Evolutionary conservation across 2,329 filamentous ascomycete species (phyloP).

Genomic region (Botrytis galanthina): DNA sequence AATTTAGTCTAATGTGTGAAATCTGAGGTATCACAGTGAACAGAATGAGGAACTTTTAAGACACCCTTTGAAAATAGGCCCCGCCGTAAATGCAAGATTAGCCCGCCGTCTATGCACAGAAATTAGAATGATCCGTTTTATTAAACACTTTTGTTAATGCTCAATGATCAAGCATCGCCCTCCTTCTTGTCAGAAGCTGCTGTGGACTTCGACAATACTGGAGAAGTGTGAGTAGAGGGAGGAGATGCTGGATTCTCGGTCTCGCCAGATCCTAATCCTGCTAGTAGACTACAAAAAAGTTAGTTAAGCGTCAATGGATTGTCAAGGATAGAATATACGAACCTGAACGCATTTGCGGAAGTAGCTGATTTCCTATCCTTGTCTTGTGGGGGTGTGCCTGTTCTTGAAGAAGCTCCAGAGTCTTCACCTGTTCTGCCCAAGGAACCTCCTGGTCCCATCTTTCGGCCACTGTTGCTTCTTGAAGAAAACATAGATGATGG

Average conservation of each 20-base stretch:
- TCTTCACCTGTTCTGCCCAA: constrained; percentile 76
- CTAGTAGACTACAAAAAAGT: constrained; percentile 48
- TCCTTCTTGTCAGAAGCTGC: constrained; percentile 55
- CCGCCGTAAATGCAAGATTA: constrained; percentile 47
- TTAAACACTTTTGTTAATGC: constrained; percentile 41
- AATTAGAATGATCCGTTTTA: constrained; percentile 41
- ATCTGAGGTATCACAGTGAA: constrained; percentile 46
- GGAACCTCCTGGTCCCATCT: constrained; percentile 71
- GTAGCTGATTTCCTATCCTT: constrained; percentile 60
- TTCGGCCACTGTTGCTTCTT: constrained; percentile 87
- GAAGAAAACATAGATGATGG: constrained; percentile 84
- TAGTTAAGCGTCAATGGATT: constrained; percentile 28
- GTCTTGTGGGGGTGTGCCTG: constrained; percentile 79
- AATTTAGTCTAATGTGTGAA: constrained; percentile 39
- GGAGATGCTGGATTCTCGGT: constrained; percentile 66
- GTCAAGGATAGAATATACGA: constrained; percentile 42
- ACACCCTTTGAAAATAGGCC: constrained; percentile 42
- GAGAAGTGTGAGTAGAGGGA: constrained; percentile 65
- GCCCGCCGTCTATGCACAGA: constrained; percentile 46
- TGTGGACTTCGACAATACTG: constrained; percentile 61
- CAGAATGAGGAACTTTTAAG: constrained; percentile 46
- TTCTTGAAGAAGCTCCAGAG: constrained; percentile 83
- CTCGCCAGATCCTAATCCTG: constrained; percentile 49
- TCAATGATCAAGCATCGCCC: constrained; percentile 43
- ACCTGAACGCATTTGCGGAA: constrained; percentile 93